A percentile compares a stretch with the other conserved stretches of the same genome.
These are phyloP conservation scores for Nakataea oryzae DNA, from an alignment of 2,329 filamentous ascomycete genomes.

Conservation along the genomic window DNA sequence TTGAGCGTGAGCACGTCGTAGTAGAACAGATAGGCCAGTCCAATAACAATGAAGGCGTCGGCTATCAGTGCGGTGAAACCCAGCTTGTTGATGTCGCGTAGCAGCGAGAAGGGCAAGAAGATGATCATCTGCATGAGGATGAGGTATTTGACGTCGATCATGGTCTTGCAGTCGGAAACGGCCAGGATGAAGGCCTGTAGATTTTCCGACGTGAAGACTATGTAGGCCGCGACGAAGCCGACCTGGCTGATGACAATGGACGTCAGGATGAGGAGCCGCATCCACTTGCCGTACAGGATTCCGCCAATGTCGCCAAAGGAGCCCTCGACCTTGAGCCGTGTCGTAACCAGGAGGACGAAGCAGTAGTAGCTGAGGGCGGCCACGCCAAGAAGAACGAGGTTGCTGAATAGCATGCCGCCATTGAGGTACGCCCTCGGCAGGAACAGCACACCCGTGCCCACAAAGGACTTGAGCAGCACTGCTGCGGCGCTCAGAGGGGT, in stretches of 20 bases:
- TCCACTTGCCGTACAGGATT: constrained; percentile 79
- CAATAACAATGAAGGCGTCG: constrained; percentile 87
- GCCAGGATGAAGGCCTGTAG: constrained; percentile 89
- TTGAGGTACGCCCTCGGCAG: constrained; percentile 88
- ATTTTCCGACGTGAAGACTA: constrained; percentile 94
- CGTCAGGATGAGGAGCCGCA: constrained; percentile 76
- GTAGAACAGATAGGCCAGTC: constrained; percentile 89
- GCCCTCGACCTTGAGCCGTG: constrained; percentile 75
- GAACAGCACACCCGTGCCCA: constrained; percentile 92
- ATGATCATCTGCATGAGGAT: constrained; percentile 93
- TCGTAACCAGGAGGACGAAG: constrained; percentile 86
- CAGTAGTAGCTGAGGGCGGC: constrained; percentile 90
- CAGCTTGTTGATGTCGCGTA: constrained; percentile 95
- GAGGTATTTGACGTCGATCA: constrained; percentile 79
- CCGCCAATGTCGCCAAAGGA: constrained; percentile 97
- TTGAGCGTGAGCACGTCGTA: constrained; percentile 83
- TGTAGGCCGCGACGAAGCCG: constrained; percentile 90
- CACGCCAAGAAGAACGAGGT: constrained; percentile 76
- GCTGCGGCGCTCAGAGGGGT: constrained; percentile 70
- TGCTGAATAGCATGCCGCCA: constrained; percentile 95
- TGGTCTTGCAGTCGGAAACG: constrained; percentile 76
- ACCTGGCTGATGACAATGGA: constrained; percentile 95
- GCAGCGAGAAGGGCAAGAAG: constrained; percentile 86
- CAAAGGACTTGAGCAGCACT: constrained; percentile 91
- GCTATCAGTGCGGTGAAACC: constrained; percentile 90